Evolutionary conservation across 495 filamentous ascomycete genomes (phyloP), one percentile per base, ranked within the genome.

Genomic region (Penicillium psychrofluorescens): DNA sequence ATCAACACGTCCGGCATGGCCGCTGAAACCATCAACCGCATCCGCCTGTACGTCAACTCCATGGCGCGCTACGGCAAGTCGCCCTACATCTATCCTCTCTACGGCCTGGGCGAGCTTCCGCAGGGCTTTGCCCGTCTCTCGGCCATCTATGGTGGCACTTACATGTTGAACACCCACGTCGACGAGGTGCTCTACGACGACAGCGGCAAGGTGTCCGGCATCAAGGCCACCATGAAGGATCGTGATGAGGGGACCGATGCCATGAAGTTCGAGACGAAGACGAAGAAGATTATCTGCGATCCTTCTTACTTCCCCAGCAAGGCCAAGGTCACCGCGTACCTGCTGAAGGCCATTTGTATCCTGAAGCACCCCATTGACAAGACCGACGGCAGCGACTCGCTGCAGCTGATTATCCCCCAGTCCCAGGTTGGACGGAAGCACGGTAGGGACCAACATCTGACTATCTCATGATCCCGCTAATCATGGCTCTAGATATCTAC

Each of bases 41-140:
- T 97, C 62, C 82, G 88, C 49, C 77, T 99, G 41, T 99, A 99
- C 67, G 92, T 91, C 54, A 96, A 95, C 74, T 95, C 88, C 22
- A 95, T 99, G 75, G 89, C 92, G 31, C 83, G 94, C 48, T 97
- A 97, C 68, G 92, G 92, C 62, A 97, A 95, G 70, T 95, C 90
- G 13, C 92, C 92, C 11, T 99, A 99, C 70, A 97, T 99, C 71
- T 99, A 97, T 72, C 92, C 92, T 13, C 84, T 96, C 10, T 96
- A 99, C 67, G 92, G 92, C 45, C 79, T 99, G 15, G 92, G 94
- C 56, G 92, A 99, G 71, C 81, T 99, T 31, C 92, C 92, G 22
- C 94, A 99, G 74, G 91, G 94, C 42, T 99, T 99, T 61, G 95
- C 92, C 37, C 91, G 94, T 60, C 76, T 97, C 30, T 95, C 90